phyloP scores from a whole-genome alignment of 805 yeast species.

The Yamadazyma kitorensis region DNA sequence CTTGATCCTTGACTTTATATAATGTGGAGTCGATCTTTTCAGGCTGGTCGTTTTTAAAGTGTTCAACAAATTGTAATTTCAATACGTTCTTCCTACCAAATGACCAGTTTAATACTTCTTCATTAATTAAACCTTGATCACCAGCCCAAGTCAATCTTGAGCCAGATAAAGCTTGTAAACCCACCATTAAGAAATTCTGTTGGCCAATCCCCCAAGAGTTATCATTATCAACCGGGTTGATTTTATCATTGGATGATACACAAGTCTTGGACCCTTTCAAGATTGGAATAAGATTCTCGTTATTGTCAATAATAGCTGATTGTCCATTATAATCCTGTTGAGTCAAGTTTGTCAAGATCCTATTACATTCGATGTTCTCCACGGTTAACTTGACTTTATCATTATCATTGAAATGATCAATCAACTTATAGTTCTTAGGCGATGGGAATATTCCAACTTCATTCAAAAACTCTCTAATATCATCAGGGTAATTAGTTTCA shows the following conservation, averaged over 20 bases:
- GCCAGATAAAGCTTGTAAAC: constrained; percentile 74
- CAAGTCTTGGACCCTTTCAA: constrained; percentile 65
- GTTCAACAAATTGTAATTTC: constrained; percentile 51
- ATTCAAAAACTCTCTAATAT: constrained; percentile 60
- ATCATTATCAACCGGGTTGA: constrained; percentile 37
- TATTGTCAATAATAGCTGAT: constrained; percentile 69
- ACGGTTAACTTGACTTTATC: constrained; percentile 27
- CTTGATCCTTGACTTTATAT: constrained; percentile 76
- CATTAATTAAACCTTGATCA: constrained; percentile 48
- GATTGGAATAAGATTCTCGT: constrained; percentile 68
- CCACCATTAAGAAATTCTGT: constrained; percentile 74
- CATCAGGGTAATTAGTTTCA: constrained; percentile 31
- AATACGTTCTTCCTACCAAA: constrained; percentile 68
- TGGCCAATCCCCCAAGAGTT: constrained; percentile 76
- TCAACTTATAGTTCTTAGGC: constrained; percentile 63
- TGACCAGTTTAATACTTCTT: constrained; percentile 55
- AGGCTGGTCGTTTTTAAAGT: constrained; percentile 49
- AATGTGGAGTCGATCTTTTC: constrained; percentile 33
- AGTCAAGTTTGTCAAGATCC: constrained; percentile 17
- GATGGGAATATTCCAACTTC: constrained; percentile 84
- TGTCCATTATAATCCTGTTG: constrained; percentile 44
- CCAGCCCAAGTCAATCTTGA: constrained; percentile 85
- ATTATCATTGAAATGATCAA: constrained; percentile 59
- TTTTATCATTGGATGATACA: constrained; percentile 48
- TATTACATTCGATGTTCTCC: constrained; percentile 23